Base-by-base conservation (phyloP, 768 basidiomycete genomes). In the Peribolospora baueri region DNA sequence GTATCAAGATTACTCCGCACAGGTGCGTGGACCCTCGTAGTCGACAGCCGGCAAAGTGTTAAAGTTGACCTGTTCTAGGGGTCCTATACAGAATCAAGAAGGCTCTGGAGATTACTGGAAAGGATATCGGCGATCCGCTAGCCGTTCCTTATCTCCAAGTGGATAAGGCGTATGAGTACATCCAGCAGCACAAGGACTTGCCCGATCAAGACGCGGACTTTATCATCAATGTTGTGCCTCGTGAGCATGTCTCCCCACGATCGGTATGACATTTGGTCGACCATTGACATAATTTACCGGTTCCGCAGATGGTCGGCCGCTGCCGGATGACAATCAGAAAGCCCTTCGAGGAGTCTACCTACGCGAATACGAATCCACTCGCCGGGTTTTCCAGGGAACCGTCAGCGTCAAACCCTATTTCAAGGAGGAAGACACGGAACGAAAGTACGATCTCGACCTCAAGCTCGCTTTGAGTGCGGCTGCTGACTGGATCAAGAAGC, bases 291-390 rank as follows among this genome's bases (percentile, higher is more conserved):
- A 25, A 25, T 25, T 25, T 25, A 25, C 25, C 25, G 25, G 25
- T 25, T 25, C 25, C 25, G 25, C 25, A 25, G 25, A 49, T 9
- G 57, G 57, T 25, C 54, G 42, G 5, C 54, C 54, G 5, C 25
- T 48, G 7, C 54, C 54, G 5, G 48, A 55, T 38, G 49, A 46
- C 53, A 25, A n/a, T 11, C 49, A 50, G 40, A 42, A 51, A 46
- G 57, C 54, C 42, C 14, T 45, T 8, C 48, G 54, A 13, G 57
- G 57, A 6, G 57, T 58, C 14, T 58, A 58, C 37, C 57, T 58
- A 3, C 57, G 57, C 14, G 57, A 56, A 4, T 40, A 47, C 2
- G 46, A 51, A 6, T 49, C 55, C 14, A 55, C 54, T 8, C 37
- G 48, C 10, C 11, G 50, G 4, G 8, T 58, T 36, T 53, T 48